Evolutionary conservation across 768 basidiomycete species (phyloP).

Genomic region (Paxillus rubicundulus): DNA sequence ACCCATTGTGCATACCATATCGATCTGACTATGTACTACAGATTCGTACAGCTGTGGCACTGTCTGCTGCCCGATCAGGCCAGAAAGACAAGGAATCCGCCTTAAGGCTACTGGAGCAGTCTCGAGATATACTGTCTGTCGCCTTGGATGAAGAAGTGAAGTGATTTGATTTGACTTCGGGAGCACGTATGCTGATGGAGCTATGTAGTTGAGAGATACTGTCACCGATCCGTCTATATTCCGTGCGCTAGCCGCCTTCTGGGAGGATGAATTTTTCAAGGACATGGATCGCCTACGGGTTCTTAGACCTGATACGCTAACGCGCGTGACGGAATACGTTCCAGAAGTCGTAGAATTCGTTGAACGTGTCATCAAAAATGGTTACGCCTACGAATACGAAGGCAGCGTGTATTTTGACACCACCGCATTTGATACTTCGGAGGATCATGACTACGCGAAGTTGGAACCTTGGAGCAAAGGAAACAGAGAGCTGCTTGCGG

Average conservation of each 20-base stretch:
- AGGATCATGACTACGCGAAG: constrained; percentile 86
- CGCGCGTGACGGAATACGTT: constrained; percentile 95
- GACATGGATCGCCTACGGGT: constrained; percentile 91
- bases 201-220: constrained; percentile 63
- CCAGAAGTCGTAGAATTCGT: constrained; percentile 93
- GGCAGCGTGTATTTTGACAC: constrained; percentile 96
- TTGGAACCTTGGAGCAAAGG: constrained; percentile 96
- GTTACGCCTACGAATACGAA: constrained; percentile 66
- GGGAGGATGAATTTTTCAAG: constrained; percentile 87
- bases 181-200: constrained; percentile 7
- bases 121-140: constrained; percentile 72
- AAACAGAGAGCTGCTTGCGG: constrained; percentile 84
- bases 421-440: constrained; percentile 69
- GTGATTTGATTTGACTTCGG: constrained; percentile 7
- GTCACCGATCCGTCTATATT: constrained; percentile 88
- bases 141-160: constrained; percentile 72
- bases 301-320: constrained; percentile 84
- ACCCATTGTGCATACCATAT: constrained; percentile 8
- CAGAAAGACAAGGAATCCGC: constrained; percentile 44
- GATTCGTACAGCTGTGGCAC: constrained; percentile 54
- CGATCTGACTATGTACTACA: constrained; percentile 18
- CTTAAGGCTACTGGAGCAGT: constrained; percentile 62
- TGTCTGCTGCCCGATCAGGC: constrained; percentile 49
- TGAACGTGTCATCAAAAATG: constrained; percentile 79
- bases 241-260: constrained; percentile 75